Evolutionary conservation across 495 filamentous ascomycete species (phyloP).

Genomic region (Talaromyces nanjingensis): DNA sequence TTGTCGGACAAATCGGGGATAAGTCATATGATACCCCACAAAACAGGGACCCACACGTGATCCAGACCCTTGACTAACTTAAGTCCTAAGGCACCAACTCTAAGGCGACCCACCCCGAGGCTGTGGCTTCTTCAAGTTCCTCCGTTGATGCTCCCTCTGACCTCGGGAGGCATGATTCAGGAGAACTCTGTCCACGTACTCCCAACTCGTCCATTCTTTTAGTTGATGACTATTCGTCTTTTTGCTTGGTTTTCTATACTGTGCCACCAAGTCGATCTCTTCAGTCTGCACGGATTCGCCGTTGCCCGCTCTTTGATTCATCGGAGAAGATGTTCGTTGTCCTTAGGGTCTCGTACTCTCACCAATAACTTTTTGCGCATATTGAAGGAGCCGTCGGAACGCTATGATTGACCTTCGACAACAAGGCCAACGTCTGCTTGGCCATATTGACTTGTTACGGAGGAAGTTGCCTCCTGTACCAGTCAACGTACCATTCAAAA

Average conservation of each 20-base stretch:
- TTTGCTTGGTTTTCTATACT: not conserved
- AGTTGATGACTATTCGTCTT: not conserved
- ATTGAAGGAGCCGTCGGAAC: not conserved
- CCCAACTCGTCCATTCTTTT: not conserved
- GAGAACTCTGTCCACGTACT: not conserved
- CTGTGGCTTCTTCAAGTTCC: not conserved
- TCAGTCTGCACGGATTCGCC: not conserved
- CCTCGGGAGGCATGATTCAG: not conserved
- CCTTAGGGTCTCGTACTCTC: not conserved
- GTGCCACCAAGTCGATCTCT: not conserved
- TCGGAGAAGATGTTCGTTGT: conserved; percentile 3
- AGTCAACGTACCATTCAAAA: not conserved
- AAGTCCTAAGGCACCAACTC: not conserved
- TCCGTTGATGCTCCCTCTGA: not conserved
- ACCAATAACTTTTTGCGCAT: not conserved
- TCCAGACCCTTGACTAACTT: not conserved
- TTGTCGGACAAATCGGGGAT: not conserved
- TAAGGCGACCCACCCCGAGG: conserved; percentile 2
- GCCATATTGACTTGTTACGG: not conserved
- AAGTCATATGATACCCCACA: not conserved
- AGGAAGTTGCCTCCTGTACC: not conserved
- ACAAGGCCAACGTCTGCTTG: not conserved
- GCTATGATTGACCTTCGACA: not conserved
- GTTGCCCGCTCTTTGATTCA: not conserved
- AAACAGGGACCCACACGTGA: conserved; percentile 1